These are phyloP conservation scores for Tripterygium wilfordii DNA, from an alignment of 177 flowering plant genomes.

Conservation along the genomic window DNA sequence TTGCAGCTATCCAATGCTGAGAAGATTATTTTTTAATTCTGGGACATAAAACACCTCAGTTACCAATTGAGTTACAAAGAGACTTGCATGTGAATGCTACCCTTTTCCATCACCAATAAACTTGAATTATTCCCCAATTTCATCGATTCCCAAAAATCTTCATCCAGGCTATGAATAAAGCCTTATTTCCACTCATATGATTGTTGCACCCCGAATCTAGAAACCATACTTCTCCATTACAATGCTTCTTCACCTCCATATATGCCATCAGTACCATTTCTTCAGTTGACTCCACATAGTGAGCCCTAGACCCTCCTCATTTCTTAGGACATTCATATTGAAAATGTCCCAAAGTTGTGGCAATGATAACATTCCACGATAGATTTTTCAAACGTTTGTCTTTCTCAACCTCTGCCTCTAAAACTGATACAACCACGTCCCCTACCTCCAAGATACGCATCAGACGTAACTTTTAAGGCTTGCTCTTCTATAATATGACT, in stretches of 20 bases:
- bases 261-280: slow-evolving; percentile 11
- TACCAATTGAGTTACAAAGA: not conserved
- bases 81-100: slow-evolving; percentile 2
- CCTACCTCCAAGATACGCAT: not conserved
- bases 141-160: not conserved
- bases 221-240: slow-evolving; percentile 9
- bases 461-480: slow-evolving; percentile 4
- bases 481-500: slow-evolving; percentile 3
- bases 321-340: slow-evolving; percentile 2
- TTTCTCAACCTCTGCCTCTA: slow-evolving; percentile 5
- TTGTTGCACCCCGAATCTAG: slow-evolving; percentile 17
- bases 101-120: slow-evolving; percentile 12
- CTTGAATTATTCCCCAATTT: slow-evolving; percentile 10
- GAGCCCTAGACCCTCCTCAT: slow-evolving; percentile 1
- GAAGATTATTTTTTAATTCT: slow-evolving; percentile 6
- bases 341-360: slow-evolving; percentile 10
- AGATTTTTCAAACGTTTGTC: slow-evolving; percentile 5
- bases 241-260: not conserved
- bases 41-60: slow-evolving; percentile 13
- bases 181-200: slow-evolving; percentile 17
- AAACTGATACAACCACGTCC: slow-evolving; percentile 1
- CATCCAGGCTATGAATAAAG: slow-evolving; percentile 10
- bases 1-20: slow-evolving; percentile 5
- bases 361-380: not conserved
- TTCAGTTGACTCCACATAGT: slow-evolving; percentile 4